These are phyloP conservation scores for Elymus sibiricus DNA, from an alignment of 176 grass and related monocot genomes.

Conservation along the genomic window DNA sequence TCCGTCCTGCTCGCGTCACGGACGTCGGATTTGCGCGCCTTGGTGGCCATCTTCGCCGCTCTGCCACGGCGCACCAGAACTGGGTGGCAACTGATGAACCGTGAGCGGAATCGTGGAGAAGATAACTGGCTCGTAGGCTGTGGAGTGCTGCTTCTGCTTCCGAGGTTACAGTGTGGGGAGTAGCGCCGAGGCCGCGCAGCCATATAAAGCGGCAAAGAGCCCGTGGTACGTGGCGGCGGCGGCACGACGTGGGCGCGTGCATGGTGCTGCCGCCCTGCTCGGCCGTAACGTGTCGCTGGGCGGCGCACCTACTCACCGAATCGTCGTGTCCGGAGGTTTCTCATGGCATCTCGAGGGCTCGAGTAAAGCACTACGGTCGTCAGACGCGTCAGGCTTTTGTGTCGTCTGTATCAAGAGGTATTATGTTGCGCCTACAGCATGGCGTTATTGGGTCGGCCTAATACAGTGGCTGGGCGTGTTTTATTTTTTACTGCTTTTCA, in stretches of 20 bases:
- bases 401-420: too few species aligned
- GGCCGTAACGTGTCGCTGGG: slow-evolving; percentile 17
- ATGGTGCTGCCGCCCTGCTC: neutral
- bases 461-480: too few species aligned
- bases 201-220: slow-evolving; percentile 3
- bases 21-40: neutral
- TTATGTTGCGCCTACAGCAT: too few species aligned
- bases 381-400: too few species aligned
- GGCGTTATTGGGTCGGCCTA: too few species aligned
- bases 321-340: slow-evolving; percentile 20
- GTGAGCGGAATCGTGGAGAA: neutral
- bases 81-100: neutral
- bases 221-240: slow-evolving; percentile 18
- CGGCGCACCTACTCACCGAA: neutral
- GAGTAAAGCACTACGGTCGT: too few species aligned
- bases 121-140: neutral
- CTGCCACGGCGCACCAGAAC: neutral
- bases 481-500: too few species aligned
- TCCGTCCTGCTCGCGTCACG: neutral
- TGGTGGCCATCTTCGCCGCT: slow-evolving; percentile 1
- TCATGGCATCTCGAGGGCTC: neutral
- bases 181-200: neutral
- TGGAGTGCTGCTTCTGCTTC: neutral
- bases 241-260: slow-evolving; percentile 43
- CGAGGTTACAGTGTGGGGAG: neutral